phyloP scores from a whole-genome alignment of 805 yeast genomes.

The Brettanomyces bruxellensis region DNA sequence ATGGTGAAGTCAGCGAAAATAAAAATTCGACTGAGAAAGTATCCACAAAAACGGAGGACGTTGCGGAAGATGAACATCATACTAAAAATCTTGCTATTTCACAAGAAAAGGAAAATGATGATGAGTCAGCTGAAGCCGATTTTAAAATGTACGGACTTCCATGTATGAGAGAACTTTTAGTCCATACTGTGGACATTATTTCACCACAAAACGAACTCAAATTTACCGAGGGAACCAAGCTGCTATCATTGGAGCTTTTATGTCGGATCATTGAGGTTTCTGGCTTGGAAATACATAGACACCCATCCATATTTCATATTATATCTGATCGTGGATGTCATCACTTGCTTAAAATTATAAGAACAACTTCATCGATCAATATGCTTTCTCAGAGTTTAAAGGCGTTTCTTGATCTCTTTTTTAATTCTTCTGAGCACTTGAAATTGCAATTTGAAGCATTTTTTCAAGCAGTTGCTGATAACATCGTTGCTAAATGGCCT shows the following conservation, averaged over 20 bases:
- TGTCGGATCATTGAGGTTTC: constrained; percentile 75
- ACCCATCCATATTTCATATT: constrained; percentile 56
- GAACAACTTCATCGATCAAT: constrained; percentile 51
- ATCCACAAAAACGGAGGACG: neutral
- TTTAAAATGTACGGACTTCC: constrained; percentile 58
- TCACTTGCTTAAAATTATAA: constrained; percentile 70
- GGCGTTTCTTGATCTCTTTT: constrained; percentile 61
- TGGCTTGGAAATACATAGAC: constrained; percentile 53
- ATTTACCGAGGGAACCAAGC: constrained; percentile 80
- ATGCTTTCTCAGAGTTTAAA: constrained; percentile 70
- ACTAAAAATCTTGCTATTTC: neutral
- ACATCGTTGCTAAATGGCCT: constrained; percentile 19
- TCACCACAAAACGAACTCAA: constrained; percentile 77
- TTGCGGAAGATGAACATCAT: neutral
- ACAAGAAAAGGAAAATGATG: neutral
- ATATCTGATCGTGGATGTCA: constrained; percentile 80
- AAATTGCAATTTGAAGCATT: constrained; percentile 78
- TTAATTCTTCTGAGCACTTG: constrained; percentile 54
- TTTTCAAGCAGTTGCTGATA: constrained; percentile 50
- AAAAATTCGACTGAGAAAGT: too few relatives aligned
- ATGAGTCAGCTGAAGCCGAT: constrained; percentile 6
- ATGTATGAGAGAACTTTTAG: constrained; percentile 68
- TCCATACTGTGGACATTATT: constrained; percentile 67
- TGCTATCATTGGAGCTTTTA: constrained; percentile 69
- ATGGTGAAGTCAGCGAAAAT: neutral